A percentile compares a stretch with the other conserved stretches of the same genome.
These are phyloP conservation scores for Sanghuangporus baumii DNA, from an alignment of 1,284 basidiomycete genomes.

Conservation along the genomic window DNA sequence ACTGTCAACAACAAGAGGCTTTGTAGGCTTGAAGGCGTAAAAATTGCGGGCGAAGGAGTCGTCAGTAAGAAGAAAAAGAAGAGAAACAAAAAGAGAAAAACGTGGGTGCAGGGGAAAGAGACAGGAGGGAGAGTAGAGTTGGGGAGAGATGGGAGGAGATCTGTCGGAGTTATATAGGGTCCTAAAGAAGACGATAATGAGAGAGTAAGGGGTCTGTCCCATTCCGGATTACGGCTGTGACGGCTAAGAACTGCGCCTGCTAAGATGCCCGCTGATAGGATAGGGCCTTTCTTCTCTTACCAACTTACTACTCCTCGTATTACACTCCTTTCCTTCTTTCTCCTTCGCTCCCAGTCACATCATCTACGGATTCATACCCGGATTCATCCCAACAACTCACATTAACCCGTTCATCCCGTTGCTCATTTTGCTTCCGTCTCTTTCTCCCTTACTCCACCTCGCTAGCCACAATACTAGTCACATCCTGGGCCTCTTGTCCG, in stretches of 20 bases:
- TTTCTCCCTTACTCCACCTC: neutral
- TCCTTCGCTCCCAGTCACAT: neutral
- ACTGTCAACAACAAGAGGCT: conserved; percentile 29
- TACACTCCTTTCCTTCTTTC: neutral
- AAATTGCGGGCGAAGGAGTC: conserved; percentile 15
- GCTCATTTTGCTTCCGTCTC: neutral
- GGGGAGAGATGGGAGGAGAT: neutral
- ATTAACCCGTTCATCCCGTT: conserved; percentile 4
- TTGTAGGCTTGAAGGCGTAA: conserved; percentile 43
- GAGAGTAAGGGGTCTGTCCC: neutral
- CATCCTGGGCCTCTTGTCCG: neutral
- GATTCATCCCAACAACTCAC: neutral
- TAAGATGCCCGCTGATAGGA: neutral
- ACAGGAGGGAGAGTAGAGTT: conserved; percentile 21
- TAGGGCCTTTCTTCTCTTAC: neutral
- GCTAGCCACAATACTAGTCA: neutral
- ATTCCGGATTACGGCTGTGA: neutral
- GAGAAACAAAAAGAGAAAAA: conserved; percentile 17
- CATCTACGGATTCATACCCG: neutral
- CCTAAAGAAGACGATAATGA: neutral
- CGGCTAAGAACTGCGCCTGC: neutral
- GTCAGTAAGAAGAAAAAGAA: neutral
- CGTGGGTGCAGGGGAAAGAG: conserved; percentile 26
- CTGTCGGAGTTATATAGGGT: conserved; percentile 4
- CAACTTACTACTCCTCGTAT: neutral